Base-by-base conservation (phyloP, 2,329 filamentous ascomycete genomes). In the Fusarium albosuccineum region DNA sequence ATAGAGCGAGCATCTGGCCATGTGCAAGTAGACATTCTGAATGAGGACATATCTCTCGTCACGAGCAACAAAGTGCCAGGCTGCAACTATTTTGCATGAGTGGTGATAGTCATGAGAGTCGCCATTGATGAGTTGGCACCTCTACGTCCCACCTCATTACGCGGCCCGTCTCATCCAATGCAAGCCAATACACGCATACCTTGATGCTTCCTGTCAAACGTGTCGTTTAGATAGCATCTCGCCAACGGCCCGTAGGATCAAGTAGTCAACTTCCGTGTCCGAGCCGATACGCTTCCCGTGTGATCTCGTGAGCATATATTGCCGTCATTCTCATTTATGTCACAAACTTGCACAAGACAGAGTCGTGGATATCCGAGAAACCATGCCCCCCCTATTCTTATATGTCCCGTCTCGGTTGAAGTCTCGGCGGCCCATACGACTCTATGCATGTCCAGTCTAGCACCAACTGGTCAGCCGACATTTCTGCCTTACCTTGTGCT, bases 1-100 rank as follows among this genome's bases (percentile, higher is more conserved):
- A 64, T 71, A 71, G 59, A 66, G 72, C 68, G 57, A 72, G 41
- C 61, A 69, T 63, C 57, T 68, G 57, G 50, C 59, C 45, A 49
- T 49, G 30, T 58, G 44, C 45, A 48, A 62, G 57, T 66, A 53
- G 62, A 63, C 50, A 66, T 44, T 56, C 30, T 27, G 37, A 60
- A 63, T 37, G 65, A 30, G 52, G 49, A 66, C 62, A 49, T 64
- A 37, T 49, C 50, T 53, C 61, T 62, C 30, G 3, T 33, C 30
- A 33, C 30, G 30, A 33, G 39, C 26, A 53, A 33, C 7, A 5
- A 30, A 9, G 30, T 33, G 30, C 30, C 30, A 33, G 6, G 30
- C 30, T 33, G 30, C 6, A 33, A 33, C n/a, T 16, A 11, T 13
- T 6, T 16, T 42, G 26, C 41, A 13, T 9, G 10, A 27, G 14